Conservation (phyloP, 2,329 filamentous ascomycete genomes). For the Fusarium succisae region DNA sequence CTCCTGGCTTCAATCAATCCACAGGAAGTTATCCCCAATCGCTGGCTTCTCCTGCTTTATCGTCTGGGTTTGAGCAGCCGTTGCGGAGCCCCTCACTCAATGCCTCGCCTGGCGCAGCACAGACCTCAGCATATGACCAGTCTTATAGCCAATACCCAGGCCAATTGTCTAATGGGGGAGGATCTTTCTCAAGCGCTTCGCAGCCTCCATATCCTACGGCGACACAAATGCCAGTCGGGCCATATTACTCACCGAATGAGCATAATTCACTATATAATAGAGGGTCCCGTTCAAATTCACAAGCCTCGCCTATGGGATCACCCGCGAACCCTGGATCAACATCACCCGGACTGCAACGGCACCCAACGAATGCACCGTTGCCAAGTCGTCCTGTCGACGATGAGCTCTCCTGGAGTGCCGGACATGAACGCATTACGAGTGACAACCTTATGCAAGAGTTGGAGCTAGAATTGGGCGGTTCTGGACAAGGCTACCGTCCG, state of each 20-base stretch:
- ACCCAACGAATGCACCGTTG: slow-evolving; percentile 68
- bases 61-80: slow-evolving; percentile 53
- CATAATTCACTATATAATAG: slow-evolving; percentile 57
- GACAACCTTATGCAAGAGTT: slow-evolving; percentile 68
- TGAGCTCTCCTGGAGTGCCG: slow-evolving; percentile 55
- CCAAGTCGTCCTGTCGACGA: slow-evolving; percentile 62
- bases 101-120: slow-evolving; percentile 39
- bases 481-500: slow-evolving; percentile 47
- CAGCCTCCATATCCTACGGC: slow-evolving; percentile 62
- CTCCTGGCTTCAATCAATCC: slow-evolving; percentile 50
- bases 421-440: slow-evolving; percentile 56
- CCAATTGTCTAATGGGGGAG: slow-evolving; percentile 53
- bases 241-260: slow-evolving; percentile 59
- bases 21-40: slow-evolving; percentile 41
- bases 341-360: slow-evolving; percentile 60
- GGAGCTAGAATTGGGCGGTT: slow-evolving; percentile 60
- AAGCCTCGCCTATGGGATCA: slow-evolving; percentile 58
- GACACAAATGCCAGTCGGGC: slow-evolving; percentile 63
- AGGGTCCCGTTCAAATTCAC: slow-evolving; percentile 60
- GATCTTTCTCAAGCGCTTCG: slow-evolving; percentile 47
- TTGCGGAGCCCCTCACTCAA: slow-evolving; percentile 50
- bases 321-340: slow-evolving; percentile 51
- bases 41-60: slow-evolving; percentile 44
- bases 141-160: slow-evolving; percentile 49
- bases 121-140: slow-evolving; percentile 50